Evolutionary conservation across 805 yeast species (phyloP).

Genomic region (Candida methanosorbosa): DNA sequence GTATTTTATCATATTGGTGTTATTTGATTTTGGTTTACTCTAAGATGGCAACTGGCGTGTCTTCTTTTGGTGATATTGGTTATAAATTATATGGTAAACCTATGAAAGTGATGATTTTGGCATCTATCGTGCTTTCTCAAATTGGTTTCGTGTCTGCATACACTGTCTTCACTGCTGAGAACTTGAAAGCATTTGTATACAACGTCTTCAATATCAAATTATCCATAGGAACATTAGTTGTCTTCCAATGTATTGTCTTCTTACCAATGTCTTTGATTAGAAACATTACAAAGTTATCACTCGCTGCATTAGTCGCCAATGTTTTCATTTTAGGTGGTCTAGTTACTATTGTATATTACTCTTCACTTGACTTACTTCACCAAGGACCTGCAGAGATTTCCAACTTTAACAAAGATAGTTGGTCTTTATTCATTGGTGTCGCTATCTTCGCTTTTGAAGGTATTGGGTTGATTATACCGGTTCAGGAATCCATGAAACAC

Average conservation of each 20-base stretch:
- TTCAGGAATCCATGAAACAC: conserved; percentile 71
- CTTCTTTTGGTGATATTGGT: conserved; percentile 80
- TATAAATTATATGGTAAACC: conserved; percentile 50
- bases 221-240: conserved; percentile 37
- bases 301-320: conserved; percentile 67
- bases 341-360: conserved; percentile 51
- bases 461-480: conserved; percentile 72
- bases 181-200: conserved; percentile 50
- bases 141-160: conserved; percentile 78
- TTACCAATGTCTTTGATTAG: conserved; percentile 66
- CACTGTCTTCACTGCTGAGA: conserved; percentile 70
- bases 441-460: conserved; percentile 89
- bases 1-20: conserved; percentile 70
- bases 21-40: conserved; percentile 55
- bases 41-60: conserved; percentile 50
- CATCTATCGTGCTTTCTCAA: conserved; percentile 62
- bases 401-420: conserved; percentile 44
- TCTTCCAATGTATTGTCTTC: conserved; percentile 47
- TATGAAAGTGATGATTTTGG: conserved; percentile 54
- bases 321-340: conserved; percentile 60
- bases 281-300: conserved; percentile 66
- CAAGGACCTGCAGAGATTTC: conserved; percentile 41
- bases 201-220: conserved; percentile 38
- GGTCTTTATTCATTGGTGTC: conserved; percentile 72
- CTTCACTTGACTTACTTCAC: conserved; percentile 33